Base-by-base conservation (phyloP, 257 asterid genomes). In the Salvia miltiorrhiza region DNA sequence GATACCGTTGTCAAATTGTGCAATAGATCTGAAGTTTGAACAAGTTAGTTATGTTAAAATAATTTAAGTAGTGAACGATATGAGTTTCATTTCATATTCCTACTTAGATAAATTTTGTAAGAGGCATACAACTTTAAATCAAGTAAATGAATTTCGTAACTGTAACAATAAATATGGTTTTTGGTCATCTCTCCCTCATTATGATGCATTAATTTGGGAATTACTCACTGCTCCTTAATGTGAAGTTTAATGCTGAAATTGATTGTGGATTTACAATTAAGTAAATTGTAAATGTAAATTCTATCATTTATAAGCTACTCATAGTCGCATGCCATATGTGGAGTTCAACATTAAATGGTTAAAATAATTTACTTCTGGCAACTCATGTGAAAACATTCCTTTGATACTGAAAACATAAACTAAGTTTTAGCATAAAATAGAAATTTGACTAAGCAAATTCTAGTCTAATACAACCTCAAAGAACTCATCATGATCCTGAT, bases 241-340 rank as follows among this genome's bases (percentile, higher is more conserved):
- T 71, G 40, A 37, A 58, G 59, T 52, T 59, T 56, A 76, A 76
- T 76, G 75, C 47, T 44, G 52, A 47, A 55, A 64, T 76, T 76
- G 65, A 70, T 53, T 41, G 63, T 12, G 44, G 49, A 48, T 50
- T 13, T 23, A 32, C 39, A 64, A 64, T 56, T 9, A n/a, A 70
- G 24, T 57, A 65, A 54, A 56, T 28, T 54, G 45, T n/a, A 63
- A 21, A 55, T 21, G 71, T 35, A 63, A 45, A 47, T 12, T 62
- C 6, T 52, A 1, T 44, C 67, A 61, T 44, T 33, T 43, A 66
- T 35, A 57, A 58, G 40, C 19, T 37, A 40, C 70, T 62, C 33
- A 63, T 59, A 41, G 37, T 47, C 24, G 16, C 10, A 17, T 48
- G 2, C 44, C 17, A 67, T 13, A n/a, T 1, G 0, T 8, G 28